A percentile compares a stretch with the other conserved stretches of the same genome.
These are phyloP conservation scores for Lithocarpus polystachyus DNA, from an alignment of 306 rosid species.

Conservation along the genomic window DNA sequence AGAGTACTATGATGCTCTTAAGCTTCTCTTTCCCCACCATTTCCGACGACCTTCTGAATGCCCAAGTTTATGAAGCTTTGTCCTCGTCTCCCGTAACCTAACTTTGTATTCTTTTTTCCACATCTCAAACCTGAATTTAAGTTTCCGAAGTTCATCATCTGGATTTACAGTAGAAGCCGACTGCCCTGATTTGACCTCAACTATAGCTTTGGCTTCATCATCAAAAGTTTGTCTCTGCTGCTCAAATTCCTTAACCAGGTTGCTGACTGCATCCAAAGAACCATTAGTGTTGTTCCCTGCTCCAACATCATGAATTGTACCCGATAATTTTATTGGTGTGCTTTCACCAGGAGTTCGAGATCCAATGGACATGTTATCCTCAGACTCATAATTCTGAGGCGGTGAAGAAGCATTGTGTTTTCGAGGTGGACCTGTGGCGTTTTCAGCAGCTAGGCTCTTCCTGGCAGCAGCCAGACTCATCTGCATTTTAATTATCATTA, in stretches of 20 bases:
- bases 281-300: conserved; percentile 52
- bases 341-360: conserved; percentile 70
- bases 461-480: conserved; percentile 83
- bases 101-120: conserved; percentile 93
- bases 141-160: conserved; percentile 59
- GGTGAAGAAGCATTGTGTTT: conserved; percentile 39
- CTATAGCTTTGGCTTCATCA: conserved; percentile 58
- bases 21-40: conserved; percentile 81
- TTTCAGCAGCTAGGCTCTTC: conserved; percentile 68
- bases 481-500: conserved; percentile 52
- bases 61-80: conserved; percentile 47
- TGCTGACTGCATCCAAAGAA: conserved; percentile 43
- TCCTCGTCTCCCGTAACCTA: conserved; percentile 60
- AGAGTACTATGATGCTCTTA: conserved; percentile 36
- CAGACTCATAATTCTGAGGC: conserved; percentile 59
- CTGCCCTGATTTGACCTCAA: conserved; percentile 50
- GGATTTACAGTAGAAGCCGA: conserved; percentile 28
- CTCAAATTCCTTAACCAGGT: conserved; percentile 75
- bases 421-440: conserved; percentile 38
- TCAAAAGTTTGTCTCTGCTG: conserved; percentile 64
- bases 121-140: conserved; percentile 57
- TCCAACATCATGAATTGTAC: conserved; percentile 38
- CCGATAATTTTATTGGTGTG: conserved; percentile 62
- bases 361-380: conserved; percentile 65
- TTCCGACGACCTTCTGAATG: conserved; percentile 56